phyloP scores from a whole-genome alignment of 108 stramenopile species.

The Cyclostephanos invisitatus region DNA sequence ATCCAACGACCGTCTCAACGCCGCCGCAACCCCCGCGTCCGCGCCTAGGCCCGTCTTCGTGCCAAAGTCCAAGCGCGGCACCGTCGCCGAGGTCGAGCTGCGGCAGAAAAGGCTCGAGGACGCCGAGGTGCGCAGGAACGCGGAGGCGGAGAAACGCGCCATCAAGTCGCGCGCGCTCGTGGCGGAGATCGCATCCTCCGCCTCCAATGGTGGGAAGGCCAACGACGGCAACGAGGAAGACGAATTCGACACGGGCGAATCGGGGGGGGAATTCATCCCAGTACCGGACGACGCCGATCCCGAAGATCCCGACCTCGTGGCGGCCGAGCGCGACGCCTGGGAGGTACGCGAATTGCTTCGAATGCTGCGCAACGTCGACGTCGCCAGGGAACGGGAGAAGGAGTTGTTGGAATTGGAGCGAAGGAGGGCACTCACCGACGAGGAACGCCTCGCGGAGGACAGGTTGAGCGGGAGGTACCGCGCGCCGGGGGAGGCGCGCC shows the following conservation, averaged over 20 bases:
- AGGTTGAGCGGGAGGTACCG: constrained; percentile 58
- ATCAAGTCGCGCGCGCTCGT: constrained; percentile 80
- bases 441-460: constrained; percentile 85
- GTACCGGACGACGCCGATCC: constrained; percentile 56
- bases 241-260: constrained; percentile 51
- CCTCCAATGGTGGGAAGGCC: constrained; percentile 6
- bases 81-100: constrained; percentile 50
- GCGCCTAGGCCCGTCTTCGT: constrained; percentile 74
- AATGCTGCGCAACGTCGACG: constrained; percentile 70
- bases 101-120: constrained; percentile 60
- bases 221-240: constrained; percentile 46
- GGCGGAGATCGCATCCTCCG: constrained; percentile 44
- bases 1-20: constrained; percentile 17
- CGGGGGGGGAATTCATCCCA: constrained; percentile 34
- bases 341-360: constrained; percentile 80
- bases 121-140: constrained; percentile 38
- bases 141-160: constrained; percentile 57
- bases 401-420: constrained; percentile 71
- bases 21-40: constrained; percentile 27
- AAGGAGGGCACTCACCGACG: constrained; percentile 89
- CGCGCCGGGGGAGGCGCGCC: constrained; percentile 56
- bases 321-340: constrained; percentile 69
- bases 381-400: constrained; percentile 36
- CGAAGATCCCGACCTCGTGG: constrained; percentile 44
- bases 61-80: constrained; percentile 70